Evolutionary conservation across 352 stramenopile genomes (phyloP), one percentile per base, ranked within the genome.

Genomic region (Halophytophthora batemanensis): DNA sequence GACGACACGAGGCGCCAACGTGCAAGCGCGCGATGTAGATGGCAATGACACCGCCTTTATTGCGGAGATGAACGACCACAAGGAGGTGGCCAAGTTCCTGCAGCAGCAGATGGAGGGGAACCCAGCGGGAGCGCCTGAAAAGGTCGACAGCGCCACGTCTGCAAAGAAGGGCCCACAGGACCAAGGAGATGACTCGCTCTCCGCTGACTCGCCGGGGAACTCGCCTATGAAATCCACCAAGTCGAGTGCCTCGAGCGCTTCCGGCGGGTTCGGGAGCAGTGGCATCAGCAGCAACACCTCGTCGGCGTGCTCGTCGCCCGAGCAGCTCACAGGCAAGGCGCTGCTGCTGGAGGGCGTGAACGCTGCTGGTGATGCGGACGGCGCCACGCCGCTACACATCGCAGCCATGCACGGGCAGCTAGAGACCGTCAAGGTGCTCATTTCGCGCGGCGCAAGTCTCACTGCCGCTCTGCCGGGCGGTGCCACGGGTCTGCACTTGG

Each of bases 321-420:
- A 71, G 49, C 52, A 64, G 37, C 49, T 71, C 28, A 28, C 40
- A 45, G 48, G 43, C 38, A 66, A 66, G 28, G 45, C 21, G 28
- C 42, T 61, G 47, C 49, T 64, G 13, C 59, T 45, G 1, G 43
- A 66, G 38, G 53, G 63, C 23, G 21, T 45, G 50, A 66, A 28
- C 28, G 49, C 50, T 46, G 45, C 54, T 18, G 51, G 58, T 6
- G 59, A 66, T 33, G 54, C 63, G 15, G 68, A 80, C 22, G 75
- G 75, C 25, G 68, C 72, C 23, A 82, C 72, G 13, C 72, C 72
- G 37, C 52, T 86, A 45, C 74, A 82, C 47, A 66, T 86, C 51
- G 75, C 75, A 22, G 67, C 63, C 39, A 75, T 79, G 54, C 70
- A 86, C 56, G 76, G 74, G 13, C 76, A 87, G 53, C 53, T 82